Percentiles rank a stretch among this genome's conserved stretches.
Evolutionary conservation across 495 filamentous ascomycete species (phyloP).

Genomic region (Durotheca rogersii): DNA sequence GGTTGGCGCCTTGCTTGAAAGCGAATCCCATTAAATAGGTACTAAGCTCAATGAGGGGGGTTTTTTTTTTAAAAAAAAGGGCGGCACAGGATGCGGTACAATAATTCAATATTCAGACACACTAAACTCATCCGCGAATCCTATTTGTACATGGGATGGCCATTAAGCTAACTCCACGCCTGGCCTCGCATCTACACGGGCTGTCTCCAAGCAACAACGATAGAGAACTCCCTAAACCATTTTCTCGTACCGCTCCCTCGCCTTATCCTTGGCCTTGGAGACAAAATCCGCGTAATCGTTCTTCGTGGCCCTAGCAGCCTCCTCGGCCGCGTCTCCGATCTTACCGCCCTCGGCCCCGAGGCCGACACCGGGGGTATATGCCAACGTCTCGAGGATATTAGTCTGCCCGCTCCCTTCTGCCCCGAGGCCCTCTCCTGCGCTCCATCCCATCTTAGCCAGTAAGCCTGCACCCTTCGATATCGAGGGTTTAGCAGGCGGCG

Average conservation of each 20-base stretch:
- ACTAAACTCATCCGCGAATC: too few relatives aligned
- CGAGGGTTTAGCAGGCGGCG: constrained; percentile 31
- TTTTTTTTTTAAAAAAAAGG: too few relatives aligned
- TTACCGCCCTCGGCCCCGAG: constrained; percentile 81
- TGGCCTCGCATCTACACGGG: too few relatives aligned
- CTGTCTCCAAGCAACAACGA: not conserved
- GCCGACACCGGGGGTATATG: constrained; percentile 82
- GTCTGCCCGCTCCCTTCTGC: constrained; percentile 75
- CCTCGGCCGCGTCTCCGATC: constrained; percentile 79
- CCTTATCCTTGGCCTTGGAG: constrained; percentile 74
- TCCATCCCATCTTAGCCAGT: constrained; percentile 91
- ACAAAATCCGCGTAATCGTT: constrained; percentile 72
- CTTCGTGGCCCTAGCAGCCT: constrained; percentile 71
- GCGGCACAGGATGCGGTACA: too few relatives aligned
- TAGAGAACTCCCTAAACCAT: constrained; percentile 41
- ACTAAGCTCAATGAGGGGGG: too few relatives aligned
- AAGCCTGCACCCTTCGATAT: constrained; percentile 83
- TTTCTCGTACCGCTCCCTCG: constrained; percentile 73
- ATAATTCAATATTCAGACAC: too few relatives aligned
- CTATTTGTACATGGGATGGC: too few relatives aligned
- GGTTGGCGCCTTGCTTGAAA: too few relatives aligned
- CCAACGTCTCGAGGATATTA: constrained; percentile 71
- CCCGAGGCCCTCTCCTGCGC: constrained; percentile 74
- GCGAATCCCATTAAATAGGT: too few relatives aligned
- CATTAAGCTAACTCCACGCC: too few relatives aligned